phyloP scores from a whole-genome alignment of 2,329 filamentous ascomycete species.

The Claviceps arundinis region DNA sequence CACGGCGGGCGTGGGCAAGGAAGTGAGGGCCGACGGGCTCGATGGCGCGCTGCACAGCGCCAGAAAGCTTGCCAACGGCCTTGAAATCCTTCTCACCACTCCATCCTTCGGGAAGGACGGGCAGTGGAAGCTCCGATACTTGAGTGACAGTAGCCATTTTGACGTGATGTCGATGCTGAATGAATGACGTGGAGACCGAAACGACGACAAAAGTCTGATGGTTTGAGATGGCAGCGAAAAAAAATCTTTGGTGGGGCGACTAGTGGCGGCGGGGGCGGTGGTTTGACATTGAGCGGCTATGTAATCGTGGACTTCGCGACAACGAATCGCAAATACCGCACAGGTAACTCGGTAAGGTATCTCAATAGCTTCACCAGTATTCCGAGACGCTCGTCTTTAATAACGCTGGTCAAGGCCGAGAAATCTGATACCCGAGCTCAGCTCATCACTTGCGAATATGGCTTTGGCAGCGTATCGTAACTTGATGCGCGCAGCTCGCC shows the following conservation, averaged over 20 bases:
- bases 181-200: slow-evolving; percentile 8
- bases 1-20: slow-evolving; percentile 89
- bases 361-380: too few relatives aligned
- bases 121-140: slow-evolving; percentile 49
- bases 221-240: not conserved
- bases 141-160: slow-evolving; percentile 52
- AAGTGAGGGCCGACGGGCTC: slow-evolving; percentile 97
- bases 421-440: not conserved
- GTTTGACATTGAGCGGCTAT: not conserved
- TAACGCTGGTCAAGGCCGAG: too few relatives aligned
- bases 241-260: not conserved
- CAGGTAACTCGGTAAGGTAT: too few relatives aligned
- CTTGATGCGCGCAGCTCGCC: slow-evolving; percentile 63
- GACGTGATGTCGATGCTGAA: slow-evolving; percentile 4
- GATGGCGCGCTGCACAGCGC: slow-evolving; percentile 71
- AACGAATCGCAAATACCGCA: not conserved
- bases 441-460: slow-evolving; percentile 25
- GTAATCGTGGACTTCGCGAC: not conserved
- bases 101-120: slow-evolving; percentile 69
- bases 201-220: not conserved
- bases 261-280: too few relatives aligned
- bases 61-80: slow-evolving; percentile 60
- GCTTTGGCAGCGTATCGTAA: slow-evolving; percentile 68
- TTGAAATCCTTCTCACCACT: slow-evolving; percentile 86
- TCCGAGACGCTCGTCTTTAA: too few relatives aligned